A percentile compares a stretch with the other conserved stretches of the same genome.
Conservation (phyloP, 164 flowering plant species). For the Pachysandra terminalis region DNA sequence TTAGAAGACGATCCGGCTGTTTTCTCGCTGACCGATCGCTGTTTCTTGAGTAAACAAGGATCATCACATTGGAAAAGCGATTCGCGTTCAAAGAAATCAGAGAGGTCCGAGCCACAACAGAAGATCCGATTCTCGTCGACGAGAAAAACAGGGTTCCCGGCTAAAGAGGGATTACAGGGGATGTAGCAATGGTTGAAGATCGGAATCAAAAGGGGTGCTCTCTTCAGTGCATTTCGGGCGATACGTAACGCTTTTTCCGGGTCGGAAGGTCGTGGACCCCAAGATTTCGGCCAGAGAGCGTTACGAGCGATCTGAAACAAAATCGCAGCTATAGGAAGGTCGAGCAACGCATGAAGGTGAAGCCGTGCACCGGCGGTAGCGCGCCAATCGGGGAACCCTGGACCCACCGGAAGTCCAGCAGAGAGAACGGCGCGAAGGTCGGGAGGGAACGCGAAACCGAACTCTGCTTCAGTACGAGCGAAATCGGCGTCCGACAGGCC, state of each 20-base stretch:
- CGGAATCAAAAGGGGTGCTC: constrained; percentile 82
- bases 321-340: constrained; percentile 83
- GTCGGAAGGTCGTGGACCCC: constrained; percentile 84
- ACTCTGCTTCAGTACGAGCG: constrained; percentile 78
- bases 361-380: constrained; percentile 44
- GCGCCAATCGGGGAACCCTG: constrained; percentile 98
- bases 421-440: constrained; percentile 81
- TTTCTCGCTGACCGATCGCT: constrained; percentile 43
- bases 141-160: constrained; percentile 91
- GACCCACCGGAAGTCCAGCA: constrained; percentile 74
- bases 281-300: constrained; percentile 79
- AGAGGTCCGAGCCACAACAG: constrained; percentile 80
- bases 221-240: constrained; percentile 64
- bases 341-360: constrained; percentile 66
- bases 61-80: constrained; percentile 37
- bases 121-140: constrained; percentile 74
- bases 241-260: constrained; percentile 73
- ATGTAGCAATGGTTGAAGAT: constrained; percentile 90
- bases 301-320: constrained; percentile 75
- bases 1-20: constrained; percentile 31
- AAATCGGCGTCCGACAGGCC: constrained; percentile 84
- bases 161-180: constrained; percentile 74
- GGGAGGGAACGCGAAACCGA: constrained; percentile 90
- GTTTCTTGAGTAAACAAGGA: constrained; percentile 30
- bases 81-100: constrained; percentile 84